Conservation (phyloP, 2,329 filamentous ascomycete species). For the Beauveria sp. region DNA sequence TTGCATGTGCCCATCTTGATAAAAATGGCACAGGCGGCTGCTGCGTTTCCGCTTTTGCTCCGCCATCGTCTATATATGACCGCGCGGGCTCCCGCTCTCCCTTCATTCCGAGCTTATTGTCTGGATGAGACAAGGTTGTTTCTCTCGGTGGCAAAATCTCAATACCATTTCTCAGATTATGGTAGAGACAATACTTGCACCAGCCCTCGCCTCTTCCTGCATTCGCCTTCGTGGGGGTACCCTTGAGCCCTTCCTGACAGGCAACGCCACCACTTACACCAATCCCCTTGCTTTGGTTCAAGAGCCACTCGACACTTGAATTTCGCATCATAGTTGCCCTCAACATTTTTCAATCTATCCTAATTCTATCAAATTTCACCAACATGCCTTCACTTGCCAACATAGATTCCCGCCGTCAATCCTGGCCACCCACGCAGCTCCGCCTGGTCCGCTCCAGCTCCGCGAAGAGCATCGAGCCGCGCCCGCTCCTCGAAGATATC, state of each 20-base stretch:
- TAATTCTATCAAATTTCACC: neutral
- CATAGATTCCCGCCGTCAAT: constrained; percentile 33
- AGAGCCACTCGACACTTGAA: no score
- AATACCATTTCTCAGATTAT: neutral
- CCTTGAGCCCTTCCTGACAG: neutral
- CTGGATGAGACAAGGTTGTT: neutral
- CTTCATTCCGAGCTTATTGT: neutral
- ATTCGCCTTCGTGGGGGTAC: neutral
- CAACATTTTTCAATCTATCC: neutral
- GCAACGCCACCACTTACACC: neutral
- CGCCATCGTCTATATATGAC: neutral
- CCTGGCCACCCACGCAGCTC: constrained; percentile 46
- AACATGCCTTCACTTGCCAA: constrained; percentile 29
- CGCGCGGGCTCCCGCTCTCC: neutral
- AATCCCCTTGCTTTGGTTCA: no score
- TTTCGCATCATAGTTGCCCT: no score
- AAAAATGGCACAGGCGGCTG: neutral
- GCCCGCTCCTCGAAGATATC: constrained; percentile 39
- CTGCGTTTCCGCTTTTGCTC: neutral
- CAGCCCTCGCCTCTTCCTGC: neutral
- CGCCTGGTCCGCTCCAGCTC: constrained; percentile 36
- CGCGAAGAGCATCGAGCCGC: constrained; percentile 27
- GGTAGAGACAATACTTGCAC: neutral
- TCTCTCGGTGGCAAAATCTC: neutral
- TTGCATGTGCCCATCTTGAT: constrained; percentile 12